Conservation (phyloP, 768 basidiomycete species). For the Pluteus cervinus region DNA sequence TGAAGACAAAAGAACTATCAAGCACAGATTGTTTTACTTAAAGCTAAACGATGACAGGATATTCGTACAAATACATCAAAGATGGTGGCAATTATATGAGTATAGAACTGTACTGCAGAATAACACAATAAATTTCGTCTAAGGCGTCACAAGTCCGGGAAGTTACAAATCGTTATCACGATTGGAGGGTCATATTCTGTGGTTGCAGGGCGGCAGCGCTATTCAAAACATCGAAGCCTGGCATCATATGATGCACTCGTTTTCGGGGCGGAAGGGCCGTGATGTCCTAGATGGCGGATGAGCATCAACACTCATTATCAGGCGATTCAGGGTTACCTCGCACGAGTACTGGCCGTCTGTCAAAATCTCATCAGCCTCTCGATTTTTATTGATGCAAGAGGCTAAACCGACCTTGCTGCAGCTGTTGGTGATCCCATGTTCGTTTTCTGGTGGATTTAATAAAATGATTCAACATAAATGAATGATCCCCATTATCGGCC, state of each 20-base stretch:
- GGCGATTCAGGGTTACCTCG: slow-evolving; percentile 32
- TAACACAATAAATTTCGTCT: too few species aligned
- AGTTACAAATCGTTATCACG: slow-evolving; percentile 25
- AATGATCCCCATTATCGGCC: slow-evolving; percentile 1
- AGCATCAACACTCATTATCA: slow-evolving; percentile 9
- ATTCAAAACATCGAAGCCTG: slow-evolving; percentile 48
- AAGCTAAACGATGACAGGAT: too few species aligned
- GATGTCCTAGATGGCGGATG: slow-evolving; percentile 37
- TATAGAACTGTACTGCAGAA: too few species aligned
- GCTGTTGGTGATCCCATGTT: slow-evolving; percentile 52
- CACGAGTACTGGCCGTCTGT: slow-evolving; percentile 39
- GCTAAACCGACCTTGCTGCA: slow-evolving; percentile 32
- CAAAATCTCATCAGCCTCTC: slow-evolving; percentile 4
- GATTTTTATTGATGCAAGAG: background rate
- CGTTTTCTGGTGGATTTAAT: slow-evolving; percentile 60
- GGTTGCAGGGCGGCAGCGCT: slow-evolving; percentile 44
- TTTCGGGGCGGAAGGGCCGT: slow-evolving; percentile 53
- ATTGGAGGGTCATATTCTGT: slow-evolving; percentile 49
- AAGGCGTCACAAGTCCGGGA: slow-evolving; percentile 11
- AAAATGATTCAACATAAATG: slow-evolving; percentile 9
- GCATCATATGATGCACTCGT: slow-evolving; percentile 61
- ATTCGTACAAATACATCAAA: too few species aligned
- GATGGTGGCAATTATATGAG: too few species aligned
- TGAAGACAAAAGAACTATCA: too few species aligned
- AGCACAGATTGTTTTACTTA: too few species aligned